Conservation (phyloP, 176 grass and related monocot species). For the barley (Hordeum vulgare) region MorexV3_pseudomolecules_assembly NC_058519.1:234520793-234521292, state of each 20-base stretch:
- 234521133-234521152: neutral
- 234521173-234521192: neutral
- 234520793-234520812: neutral
- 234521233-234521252: neutral
- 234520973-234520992: neutral
- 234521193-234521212: neutral
- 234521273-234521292: neutral
- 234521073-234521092: neutral
- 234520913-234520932: neutral
- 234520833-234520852: neutral
- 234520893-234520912: neutral
- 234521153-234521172: neutral
- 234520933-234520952: neutral
- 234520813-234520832: neutral
- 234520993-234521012: conserved; percentile 11
- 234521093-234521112: too few relatives aligned
- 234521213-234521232: neutral
- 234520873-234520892: neutral
- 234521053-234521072: neutral
- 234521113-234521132: conserved; percentile 17
- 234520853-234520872: neutral
- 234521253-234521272: neutral
- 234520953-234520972: neutral
- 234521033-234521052: neutral
- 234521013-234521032: conserved; percentile 15